These are phyloP conservation scores for Sporothrix phasma DNA, from an alignment of 2,329 filamentous ascomycete species.

Conservation along the genomic window DNA sequence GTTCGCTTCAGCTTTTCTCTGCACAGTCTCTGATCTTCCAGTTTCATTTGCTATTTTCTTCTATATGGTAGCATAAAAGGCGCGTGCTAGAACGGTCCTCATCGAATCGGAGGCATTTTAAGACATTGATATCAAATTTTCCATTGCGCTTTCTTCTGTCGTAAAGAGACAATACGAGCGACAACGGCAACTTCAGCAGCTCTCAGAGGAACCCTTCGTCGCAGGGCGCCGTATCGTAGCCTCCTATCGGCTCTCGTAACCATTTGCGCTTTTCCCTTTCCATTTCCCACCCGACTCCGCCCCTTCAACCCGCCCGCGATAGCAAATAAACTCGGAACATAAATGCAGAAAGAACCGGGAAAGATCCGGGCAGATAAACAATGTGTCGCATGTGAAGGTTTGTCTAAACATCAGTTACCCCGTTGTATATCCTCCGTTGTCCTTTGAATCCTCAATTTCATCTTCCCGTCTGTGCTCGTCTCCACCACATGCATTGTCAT, in stretches of 20 bases:
- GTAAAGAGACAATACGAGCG: neutral
- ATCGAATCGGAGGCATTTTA: neutral
- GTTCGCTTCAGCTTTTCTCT: neutral
- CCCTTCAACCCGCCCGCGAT: neutral
- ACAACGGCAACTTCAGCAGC: neutral
- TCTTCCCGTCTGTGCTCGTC: neutral
- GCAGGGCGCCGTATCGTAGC: neutral
- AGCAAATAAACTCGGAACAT: neutral
- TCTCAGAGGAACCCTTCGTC: neutral
- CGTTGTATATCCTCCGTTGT: neutral
- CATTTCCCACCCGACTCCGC: neutral
- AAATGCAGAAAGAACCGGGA: neutral
- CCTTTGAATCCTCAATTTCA: slow-evolving; percentile 3
- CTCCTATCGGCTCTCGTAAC: neutral
- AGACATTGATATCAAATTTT: too few relatives aligned
- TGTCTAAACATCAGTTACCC: slow-evolving; percentile 9
- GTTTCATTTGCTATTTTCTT: neutral
- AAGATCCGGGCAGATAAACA: neutral
- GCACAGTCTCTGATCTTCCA: neutral
- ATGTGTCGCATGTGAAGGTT: slow-evolving; percentile 6
- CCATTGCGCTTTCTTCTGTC: neutral
- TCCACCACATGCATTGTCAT: neutral
- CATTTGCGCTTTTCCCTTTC: neutral
- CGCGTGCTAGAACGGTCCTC: neutral
- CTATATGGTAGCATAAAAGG: neutral